Evolutionary conservation across 2,329 filamentous ascomycete species (phyloP), one percentile per base, ranked within the genome.

Genomic region (Stenocarpella maydis): DNA sequence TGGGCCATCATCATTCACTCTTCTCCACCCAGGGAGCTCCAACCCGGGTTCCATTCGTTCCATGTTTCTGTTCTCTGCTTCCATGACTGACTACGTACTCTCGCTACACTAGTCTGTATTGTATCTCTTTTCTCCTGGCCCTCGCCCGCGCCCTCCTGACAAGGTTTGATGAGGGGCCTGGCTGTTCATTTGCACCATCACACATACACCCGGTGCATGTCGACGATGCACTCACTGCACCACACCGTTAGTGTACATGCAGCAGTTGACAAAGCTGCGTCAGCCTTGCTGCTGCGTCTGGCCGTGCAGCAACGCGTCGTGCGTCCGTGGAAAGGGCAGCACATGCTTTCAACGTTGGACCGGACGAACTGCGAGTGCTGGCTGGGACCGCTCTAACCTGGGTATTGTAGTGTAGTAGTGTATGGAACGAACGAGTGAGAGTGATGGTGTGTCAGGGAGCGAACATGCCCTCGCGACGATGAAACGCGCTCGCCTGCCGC

Each of bases 171-270:
- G 52, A 58, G 54, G n/a, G 52, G 41, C 54, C 54, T 50, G 65
- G 65, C 52, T 37, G 65, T 58, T n/a, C 52, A 67, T 49, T 67
- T 58, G n/a, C n/a, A n/a, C n/a, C n/a, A 58, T 67, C 52, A 58
- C 53, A 58, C 50, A 24, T 37, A 24, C 12, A 49, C 8, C 26
- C 31, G 49, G 31, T 52, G 34, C 31, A 41, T 28, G 28, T 67
- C 39, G 21, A 54, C 28, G 63, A 55, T 52, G 50, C 31, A 9
- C n/a, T n/a, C 43, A n/a, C 39, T 14, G 58, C 19, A 31, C 31
- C n/a, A n/a, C n/a, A n/a, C n/a, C n/a, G n/a, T n/a, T n/a, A n/a
- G n/a, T n/a, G 34, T 37, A 12, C 34, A 37, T 37, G 34, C 34
- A 37, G 5, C 43, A 9, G 43, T 9, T n/a, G 26, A 12, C 24